Evolutionary conservation across 495 filamentous ascomycete genomes (phyloP), one percentile per base, ranked within the genome.

Genomic region (Hamigera avellanea): DNA sequence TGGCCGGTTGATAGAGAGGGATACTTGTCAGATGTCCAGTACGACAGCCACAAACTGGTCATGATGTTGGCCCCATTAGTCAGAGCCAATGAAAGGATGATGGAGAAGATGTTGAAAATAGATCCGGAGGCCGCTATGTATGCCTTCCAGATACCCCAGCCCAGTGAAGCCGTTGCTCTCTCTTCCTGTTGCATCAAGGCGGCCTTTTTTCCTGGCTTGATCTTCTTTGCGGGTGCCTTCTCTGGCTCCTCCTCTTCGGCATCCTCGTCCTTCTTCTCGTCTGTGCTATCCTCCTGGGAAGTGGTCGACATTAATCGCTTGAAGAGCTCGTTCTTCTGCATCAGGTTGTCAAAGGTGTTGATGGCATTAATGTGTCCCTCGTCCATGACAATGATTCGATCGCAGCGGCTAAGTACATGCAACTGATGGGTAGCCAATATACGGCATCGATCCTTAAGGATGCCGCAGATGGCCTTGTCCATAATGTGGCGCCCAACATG

Each of bases 371-470:
- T 81, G 31, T 62, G 74, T 15, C 91, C 91, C 6, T 78, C 76
- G 28, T 95, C 78, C 76, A 98, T 83, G 75, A 84, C 87, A 19
- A 95, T 72, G 42, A 96, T 83, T 12, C 88, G 70, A 49, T 95
- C 86, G 50, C 86, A 94, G 18, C 88, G 83, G 44, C 73, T 82
- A 12, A 95, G 72, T 16, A 96, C 88, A 61, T 91, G 87, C 5
- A 95, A 72, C 52, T 95, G 91, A 57, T 98, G 91, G 0, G 91
- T 98, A 3, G 89, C 91, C 25, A 98, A 68, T 21, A 96, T 81
- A 19, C 91, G 67, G 52, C 84, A 88, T 45, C 95, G 93, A 57
- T 89, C 73, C 45, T 83, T 83, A 33, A 98, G 66, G 17, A 95
- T 66, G 18, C 89, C 91, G 32, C 86, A 78, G 32, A 98, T 95